phyloP scores from a whole-genome alignment of 2,329 filamentous ascomycete genomes.

The Dothideomycetes sp. region DNA sequence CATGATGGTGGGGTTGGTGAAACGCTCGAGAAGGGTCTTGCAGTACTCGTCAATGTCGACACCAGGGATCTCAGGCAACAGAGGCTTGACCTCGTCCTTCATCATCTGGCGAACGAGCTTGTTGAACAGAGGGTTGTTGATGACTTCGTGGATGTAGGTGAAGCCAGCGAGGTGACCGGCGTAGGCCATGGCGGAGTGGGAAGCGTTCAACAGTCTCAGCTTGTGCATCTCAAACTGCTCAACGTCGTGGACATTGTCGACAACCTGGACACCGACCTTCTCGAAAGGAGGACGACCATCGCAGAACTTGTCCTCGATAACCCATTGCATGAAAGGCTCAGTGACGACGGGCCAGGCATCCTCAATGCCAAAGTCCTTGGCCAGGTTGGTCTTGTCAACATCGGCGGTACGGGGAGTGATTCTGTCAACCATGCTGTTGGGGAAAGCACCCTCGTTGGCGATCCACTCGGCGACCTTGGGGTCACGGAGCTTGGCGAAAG shows the following conservation, averaged over 20 bases:
- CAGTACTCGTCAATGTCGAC: slow-evolving; percentile 46
- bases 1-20: slow-evolving; percentile 49
- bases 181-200: slow-evolving; percentile 46
- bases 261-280: slow-evolving; percentile 45
- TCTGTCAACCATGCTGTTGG: slow-evolving; percentile 49
- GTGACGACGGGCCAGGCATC: slow-evolving; percentile 47
- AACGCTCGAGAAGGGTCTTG: slow-evolving; percentile 45
- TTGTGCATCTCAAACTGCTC: slow-evolving; percentile 50
- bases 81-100: slow-evolving; percentile 46
- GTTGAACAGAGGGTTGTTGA: slow-evolving; percentile 40
- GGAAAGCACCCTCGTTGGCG: slow-evolving; percentile 39
- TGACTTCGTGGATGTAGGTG: slow-evolving; percentile 47
- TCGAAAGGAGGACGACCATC: slow-evolving; percentile 45
- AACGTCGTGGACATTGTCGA: slow-evolving; percentile 42
- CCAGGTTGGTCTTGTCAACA: slow-evolving; percentile 38
- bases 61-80: slow-evolving; percentile 42
- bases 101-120: slow-evolving; percentile 47
- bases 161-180: slow-evolving; percentile 44
- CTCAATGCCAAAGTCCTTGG: slow-evolving; percentile 38
- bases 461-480: slow-evolving; percentile 44
- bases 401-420: slow-evolving; percentile 44
- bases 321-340: slow-evolving; percentile 50
- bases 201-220: slow-evolving; percentile 46
- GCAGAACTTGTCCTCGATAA: slow-evolving; percentile 45
- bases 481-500: slow-evolving; percentile 41